Base-by-base conservation (phyloP, 805 yeast species). In the Saturnispora saitoi region DNA sequence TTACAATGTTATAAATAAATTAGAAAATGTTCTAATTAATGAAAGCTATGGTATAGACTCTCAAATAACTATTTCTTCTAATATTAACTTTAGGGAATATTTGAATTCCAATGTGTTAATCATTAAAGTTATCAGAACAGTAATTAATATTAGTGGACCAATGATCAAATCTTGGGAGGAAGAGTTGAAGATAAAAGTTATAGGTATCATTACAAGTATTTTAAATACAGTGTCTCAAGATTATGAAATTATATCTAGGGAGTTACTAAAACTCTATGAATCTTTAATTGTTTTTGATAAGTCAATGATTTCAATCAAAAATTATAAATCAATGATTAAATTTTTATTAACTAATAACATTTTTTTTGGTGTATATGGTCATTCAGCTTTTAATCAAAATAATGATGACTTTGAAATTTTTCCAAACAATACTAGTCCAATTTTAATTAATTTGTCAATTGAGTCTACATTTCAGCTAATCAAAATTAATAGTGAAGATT, bases 81-180 rank as follows among this genome's bases (percentile, higher is more conserved):
- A 80, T 50, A 64, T 79, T 53, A 76, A 75, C 51, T 63, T 64
- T 31, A 71, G 71, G 20, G 65, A 63, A 29, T 70, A 54, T 30
- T 54, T 56, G 22, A 61, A 79, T 34, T 75, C 85, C 0, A 61
- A 69, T 19, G 58, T 68, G 1, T 65, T 71, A 0, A 57, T 80
- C 8, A 68, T 72, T 0, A 69, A 72, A 42, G 66, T 77, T 8
- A 50, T 76, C 9, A 67, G 73, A 49, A 61, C 71, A 4, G 49
- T 81, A 4, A 65, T 80, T 20, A 73, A 73, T 50, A 70, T 71
- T 37, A 56, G 77, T 19, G 90, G 91, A 1, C 91, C 91, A 1
- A 73, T 70, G 49, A 58, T 77, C 11, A 53, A 55, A 4, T 64
- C 64, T 4, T 57, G 77, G 52, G 60, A 62, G 3, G 32, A 50